Conservation (phyloP, 75 land plant species). For the Cupressus sempervirens region DNA sequence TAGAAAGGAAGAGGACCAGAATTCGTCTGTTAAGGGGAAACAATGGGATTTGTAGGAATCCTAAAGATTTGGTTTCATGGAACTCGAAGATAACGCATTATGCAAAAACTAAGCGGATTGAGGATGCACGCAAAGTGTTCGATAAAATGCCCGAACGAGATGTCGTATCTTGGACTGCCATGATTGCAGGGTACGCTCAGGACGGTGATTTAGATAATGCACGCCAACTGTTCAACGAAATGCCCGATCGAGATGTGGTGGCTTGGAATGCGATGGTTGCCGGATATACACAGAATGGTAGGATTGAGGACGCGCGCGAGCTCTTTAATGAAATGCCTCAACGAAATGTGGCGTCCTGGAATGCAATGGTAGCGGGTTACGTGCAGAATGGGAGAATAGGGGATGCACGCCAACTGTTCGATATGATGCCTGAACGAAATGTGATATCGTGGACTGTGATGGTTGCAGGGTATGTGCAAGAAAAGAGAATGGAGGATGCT, state of each 20-base stretch:
- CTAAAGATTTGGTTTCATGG: not conserved
- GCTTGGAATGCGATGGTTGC: conserved; percentile 12
- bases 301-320: conserved; percentile 1
- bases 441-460: conserved; percentile 6
- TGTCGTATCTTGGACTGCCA: conserved; percentile 1
- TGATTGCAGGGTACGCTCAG: conserved; percentile 7
- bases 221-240: conserved; percentile 5
- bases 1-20: not conserved
- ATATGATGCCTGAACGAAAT: conserved; percentile 2
- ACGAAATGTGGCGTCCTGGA: conserved; percentile 5
- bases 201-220: not conserved
- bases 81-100: not conserved
- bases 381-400: conserved; percentile 8
- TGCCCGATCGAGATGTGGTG: conserved; percentile 1
- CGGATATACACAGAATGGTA: not conserved
- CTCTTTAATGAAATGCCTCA: not conserved
- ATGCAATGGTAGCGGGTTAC: not conserved
- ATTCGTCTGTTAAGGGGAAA: not conserved
- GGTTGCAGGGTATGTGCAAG: conserved; percentile 8
- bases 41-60: not conserved
- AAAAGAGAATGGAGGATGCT: not conserved
- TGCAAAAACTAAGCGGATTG: not conserved
- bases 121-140: conserved; percentile 9
- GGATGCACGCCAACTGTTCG: conserved; percentile 5
- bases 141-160: conserved; percentile 7